A percentile compares a stretch with the other conserved stretches of the same genome.
Evolutionary conservation across 371 early-diverging fungal species (phyloP).

Genomic region (Choanephora cucurbitarum): DNA sequence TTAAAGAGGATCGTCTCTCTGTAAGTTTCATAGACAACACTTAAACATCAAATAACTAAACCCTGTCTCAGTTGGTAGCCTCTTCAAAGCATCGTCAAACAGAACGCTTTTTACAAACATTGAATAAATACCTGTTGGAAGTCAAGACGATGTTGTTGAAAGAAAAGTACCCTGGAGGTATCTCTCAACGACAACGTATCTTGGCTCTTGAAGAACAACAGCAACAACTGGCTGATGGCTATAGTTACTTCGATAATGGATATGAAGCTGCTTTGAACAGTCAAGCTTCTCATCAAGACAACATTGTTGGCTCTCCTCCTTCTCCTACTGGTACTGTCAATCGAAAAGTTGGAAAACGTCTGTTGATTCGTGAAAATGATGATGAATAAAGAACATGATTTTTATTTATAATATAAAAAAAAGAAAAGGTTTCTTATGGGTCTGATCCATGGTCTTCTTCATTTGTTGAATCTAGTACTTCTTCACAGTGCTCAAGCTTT

Average conservation of each 20-base stretch:
- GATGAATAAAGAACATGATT: constrained; percentile 11
- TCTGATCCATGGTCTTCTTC: no score
- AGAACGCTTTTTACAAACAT: constrained; percentile 46
- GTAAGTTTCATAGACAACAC: no score
- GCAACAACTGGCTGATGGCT: constrained; percentile 35
- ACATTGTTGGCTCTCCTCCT: constrained; percentile 12
- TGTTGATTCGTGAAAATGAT: constrained; percentile 39
- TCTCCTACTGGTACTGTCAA: not conserved
- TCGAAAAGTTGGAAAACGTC: constrained; percentile 44
- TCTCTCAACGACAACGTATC: constrained; percentile 45
- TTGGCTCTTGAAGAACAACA: constrained; percentile 45
- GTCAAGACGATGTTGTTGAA: constrained; percentile 42
- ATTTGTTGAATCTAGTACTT: no score
- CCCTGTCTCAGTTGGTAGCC: constrained; percentile 49
- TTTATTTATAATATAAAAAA: not conserved
- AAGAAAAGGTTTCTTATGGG: not conserved
- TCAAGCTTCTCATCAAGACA: constrained; percentile 17
- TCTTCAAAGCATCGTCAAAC: constrained; percentile 64
- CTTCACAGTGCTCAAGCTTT: no score
- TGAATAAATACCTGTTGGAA: constrained; percentile 46
- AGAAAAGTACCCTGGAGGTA: constrained; percentile 52
- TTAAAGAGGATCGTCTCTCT: constrained; percentile 69
- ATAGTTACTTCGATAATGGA: constrained; percentile 59
- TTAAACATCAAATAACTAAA: no score
- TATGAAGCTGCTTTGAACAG: constrained; percentile 21